These are phyloP conservation scores for Citrullus amarus DNA, from an alignment of 306 rosid species.

Conservation along the genomic window DNA sequence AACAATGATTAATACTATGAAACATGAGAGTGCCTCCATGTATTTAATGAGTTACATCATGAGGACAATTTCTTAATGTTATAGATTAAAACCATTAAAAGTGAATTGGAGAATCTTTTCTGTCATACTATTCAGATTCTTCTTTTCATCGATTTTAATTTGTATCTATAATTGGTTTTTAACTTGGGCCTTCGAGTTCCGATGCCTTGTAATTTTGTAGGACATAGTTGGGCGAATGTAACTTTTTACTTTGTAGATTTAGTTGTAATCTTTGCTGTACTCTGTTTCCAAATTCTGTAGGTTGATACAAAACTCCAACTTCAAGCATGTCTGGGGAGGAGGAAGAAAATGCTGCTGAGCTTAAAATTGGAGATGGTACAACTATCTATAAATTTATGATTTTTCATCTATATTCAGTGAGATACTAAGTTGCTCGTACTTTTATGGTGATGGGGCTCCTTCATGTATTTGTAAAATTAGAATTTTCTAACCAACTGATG, in stretches of 20 bases:
- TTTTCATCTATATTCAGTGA: background rate
- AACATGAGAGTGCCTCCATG: background rate
- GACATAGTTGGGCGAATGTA: background rate
- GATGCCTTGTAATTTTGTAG: background rate
- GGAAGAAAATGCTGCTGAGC: constrained; percentile 95
- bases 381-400: background rate
- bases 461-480: background rate
- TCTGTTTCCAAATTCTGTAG: background rate
- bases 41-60: background rate
- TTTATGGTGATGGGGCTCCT: background rate
- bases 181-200: background rate
- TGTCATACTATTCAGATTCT: background rate
- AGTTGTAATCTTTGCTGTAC: background rate
- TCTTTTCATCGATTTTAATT: background rate
- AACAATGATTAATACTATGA: background rate
- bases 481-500: background rate
- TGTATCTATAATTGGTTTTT: background rate
- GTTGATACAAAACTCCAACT: background rate
- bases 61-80: background rate
- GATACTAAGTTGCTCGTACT: background rate
- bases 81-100: no score
- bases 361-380: constrained; percentile 86
- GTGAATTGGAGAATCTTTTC: no score
- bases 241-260: background rate
- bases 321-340: constrained; percentile 78